Percentiles rank a stretch among this genome's conserved stretches.
These are phyloP conservation scores for Cystobasidiopsis lactophilus DNA, from an alignment of 768 basidiomycete genomes.

Conservation along the genomic window DNA sequence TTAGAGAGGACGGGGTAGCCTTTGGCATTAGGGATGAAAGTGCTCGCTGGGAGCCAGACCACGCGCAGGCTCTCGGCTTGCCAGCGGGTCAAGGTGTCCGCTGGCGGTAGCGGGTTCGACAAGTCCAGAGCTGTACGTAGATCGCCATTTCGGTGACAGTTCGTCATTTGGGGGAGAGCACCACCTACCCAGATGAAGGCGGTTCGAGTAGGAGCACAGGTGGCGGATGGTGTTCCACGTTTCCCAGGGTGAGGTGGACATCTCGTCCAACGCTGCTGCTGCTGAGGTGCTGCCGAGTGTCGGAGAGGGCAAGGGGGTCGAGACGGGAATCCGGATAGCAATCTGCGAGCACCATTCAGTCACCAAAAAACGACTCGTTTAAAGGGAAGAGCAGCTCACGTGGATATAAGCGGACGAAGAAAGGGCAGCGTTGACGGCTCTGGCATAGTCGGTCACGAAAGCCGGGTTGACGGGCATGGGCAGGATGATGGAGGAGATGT, in stretches of 20 bases:
- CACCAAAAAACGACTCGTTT: neutral
- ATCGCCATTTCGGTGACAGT: neutral
- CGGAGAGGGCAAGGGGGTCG: conserved; percentile 26
- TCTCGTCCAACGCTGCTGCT: conserved; percentile 19
- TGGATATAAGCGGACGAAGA: conserved; percentile 16
- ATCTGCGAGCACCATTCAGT: conserved; percentile 7
- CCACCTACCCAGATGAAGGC: conserved; percentile 24
- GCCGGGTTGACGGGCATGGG: conserved; percentile 49
- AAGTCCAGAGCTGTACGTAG: conserved; percentile 64
- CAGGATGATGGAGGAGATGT: conserved; percentile 59
- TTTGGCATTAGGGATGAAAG: conserved; percentile 86
- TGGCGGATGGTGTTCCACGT: conserved; percentile 93
- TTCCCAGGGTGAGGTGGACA: conserved; percentile 50
- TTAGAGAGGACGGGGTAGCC: conserved; percentile 94
- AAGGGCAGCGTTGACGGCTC: conserved; percentile 45
- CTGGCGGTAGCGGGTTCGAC: conserved; percentile 60
- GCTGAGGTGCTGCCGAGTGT: conserved; percentile 7
- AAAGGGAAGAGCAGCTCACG: neutral
- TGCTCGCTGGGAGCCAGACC: conserved; percentile 65
- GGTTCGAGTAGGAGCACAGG: conserved; percentile 50
- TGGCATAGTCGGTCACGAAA: conserved; percentile 76
- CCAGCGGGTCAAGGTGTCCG: conserved; percentile 65
- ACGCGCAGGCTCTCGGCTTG: conserved; percentile 76
- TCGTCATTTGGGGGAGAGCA: conserved; percentile 14
- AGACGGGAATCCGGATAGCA: conserved; percentile 24